Evolutionary conservation across 2,329 filamentous ascomycete species (phyloP).

Genomic region (Fusarium illudens): DNA sequence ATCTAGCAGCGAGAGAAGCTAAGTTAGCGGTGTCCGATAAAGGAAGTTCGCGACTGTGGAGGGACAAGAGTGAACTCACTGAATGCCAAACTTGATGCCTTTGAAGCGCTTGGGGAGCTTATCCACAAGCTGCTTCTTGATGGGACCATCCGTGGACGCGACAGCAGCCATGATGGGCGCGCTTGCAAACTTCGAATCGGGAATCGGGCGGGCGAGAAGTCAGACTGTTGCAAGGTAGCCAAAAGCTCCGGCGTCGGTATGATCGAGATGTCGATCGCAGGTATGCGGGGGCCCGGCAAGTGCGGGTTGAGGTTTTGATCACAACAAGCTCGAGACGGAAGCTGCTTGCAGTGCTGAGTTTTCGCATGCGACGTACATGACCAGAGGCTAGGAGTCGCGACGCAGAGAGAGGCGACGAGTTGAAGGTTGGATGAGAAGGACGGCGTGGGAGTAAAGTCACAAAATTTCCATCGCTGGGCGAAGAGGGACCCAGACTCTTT

Average conservation of each 20-base stretch:
- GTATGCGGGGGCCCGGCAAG: background rate
- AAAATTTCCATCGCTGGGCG: constrained; percentile 35
- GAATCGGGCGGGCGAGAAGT: background rate
- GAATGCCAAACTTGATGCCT: constrained; percentile 91
- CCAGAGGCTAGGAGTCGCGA: constrained; percentile 15
- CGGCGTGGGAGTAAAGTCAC: constrained; percentile 25
- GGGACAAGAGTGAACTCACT: constrained; percentile 61
- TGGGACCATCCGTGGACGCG: constrained; percentile 45
- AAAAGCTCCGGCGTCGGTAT: background rate
- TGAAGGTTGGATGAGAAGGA: constrained; percentile 3
- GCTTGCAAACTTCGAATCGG: background rate
- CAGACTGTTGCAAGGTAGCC: background rate
- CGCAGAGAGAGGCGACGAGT: constrained; percentile 1
- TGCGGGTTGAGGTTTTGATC: constrained; percentile 8
- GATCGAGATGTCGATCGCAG: background rate
- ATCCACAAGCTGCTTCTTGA: constrained; percentile 91
- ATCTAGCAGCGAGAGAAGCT: constrained; percentile 57
- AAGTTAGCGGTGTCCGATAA: background rate
- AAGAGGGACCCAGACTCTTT: constrained; percentile 25
- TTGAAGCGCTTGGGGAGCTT: constrained; percentile 90
- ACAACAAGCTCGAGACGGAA: constrained; percentile 20
- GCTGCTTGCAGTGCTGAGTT: constrained; percentile 4
- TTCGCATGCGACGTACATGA: constrained; percentile 32
- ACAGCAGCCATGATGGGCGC: constrained; percentile 19
- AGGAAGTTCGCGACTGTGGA: background rate